Base-by-base conservation (phyloP, 306 rosid genomes). In the Prunus dulcis region DNA sequence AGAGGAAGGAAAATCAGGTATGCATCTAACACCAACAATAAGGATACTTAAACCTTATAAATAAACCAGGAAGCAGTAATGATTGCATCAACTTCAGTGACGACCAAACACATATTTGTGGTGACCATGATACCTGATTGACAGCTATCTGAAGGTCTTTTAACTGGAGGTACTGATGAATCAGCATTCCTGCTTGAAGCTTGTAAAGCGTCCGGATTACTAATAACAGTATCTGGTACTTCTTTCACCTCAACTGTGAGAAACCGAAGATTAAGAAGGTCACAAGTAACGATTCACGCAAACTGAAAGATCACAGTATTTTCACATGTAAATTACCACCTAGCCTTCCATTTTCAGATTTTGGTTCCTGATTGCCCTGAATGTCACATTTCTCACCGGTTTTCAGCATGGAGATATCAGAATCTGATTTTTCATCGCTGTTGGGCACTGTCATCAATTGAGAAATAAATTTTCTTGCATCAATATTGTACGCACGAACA, bases 391-490 rank as follows among this genome's bases (percentile, higher is more conserved):
- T 64, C 72, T 83, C 84, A 45, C 87, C 52, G 64, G 82, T 69
- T 65, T 79, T 84, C 51, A 63, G 63, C 30, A 69, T 30, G 61
- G 80, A 64, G 60, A 57, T 73, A 57, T 80, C 55, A 19, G 72
- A 34, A 71, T 81, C 83, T 60, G 41, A 80, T 69, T 82, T 83
- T 72, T 76, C 69, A 83, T 82, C 89, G 53, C 78, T 74, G 72
- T 75, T 71, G 43, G 93, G 86, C 52, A 89, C 89, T 58, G 82
- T 81, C 95, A 90, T 80, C 84, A 95, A 67, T 55, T 86, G 87
- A 81, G 83, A 80, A 80, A 95, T 79, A 81, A 95, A 95, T 64
- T 89, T 87, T 85, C 96, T 89, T 50, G 99, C 97, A 86, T 95
- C 99, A 84, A 90, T 62, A 75, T 95, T 95, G 88, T 87, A 89